These are phyloP conservation scores for Xylariaceae sp. DNA, from an alignment of 2,329 filamentous ascomycete species.

Conservation along the genomic window DNA sequence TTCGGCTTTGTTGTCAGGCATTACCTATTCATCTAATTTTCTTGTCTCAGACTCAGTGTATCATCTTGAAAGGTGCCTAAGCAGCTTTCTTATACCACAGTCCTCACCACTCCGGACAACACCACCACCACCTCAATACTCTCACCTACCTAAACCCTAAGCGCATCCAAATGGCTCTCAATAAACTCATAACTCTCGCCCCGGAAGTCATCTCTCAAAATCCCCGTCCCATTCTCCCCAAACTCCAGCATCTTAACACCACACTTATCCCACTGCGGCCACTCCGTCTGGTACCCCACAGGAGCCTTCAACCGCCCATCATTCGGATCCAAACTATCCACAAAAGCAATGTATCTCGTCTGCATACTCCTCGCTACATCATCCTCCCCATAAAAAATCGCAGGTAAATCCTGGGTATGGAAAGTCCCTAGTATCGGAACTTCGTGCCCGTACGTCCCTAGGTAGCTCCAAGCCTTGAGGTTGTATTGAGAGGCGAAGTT, in stretches of 20 bases:
- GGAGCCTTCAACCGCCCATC: not conserved
- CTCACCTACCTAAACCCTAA: not conserved
- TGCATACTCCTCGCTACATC: not conserved
- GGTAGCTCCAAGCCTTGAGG: constrained; percentile 56
- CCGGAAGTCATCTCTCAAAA: not conserved
- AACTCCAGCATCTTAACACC: not conserved
- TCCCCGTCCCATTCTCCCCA: not conserved
- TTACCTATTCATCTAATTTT: too few relatives aligned
- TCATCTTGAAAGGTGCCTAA: too few relatives aligned
- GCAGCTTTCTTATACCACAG: too few relatives aligned
- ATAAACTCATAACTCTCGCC: not conserved
- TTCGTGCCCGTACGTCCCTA: constrained; percentile 57
- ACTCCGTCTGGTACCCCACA: not conserved
- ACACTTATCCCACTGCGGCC: not conserved
- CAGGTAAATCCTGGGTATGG: constrained; percentile 37
- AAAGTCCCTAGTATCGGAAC: constrained; percentile 62
- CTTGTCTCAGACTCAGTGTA: too few relatives aligned
- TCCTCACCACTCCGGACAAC: too few relatives aligned
- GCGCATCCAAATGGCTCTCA: not conserved
- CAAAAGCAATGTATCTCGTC: not conserved
- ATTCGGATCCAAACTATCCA: not conserved
- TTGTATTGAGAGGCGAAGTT: not conserved
- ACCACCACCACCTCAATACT: not conserved
- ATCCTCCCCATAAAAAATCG: not conserved
- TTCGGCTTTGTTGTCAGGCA: too few relatives aligned